These are phyloP conservation scores for Macrolepiota fuliginosa DNA, from an alignment of 768 basidiomycete genomes.

Conservation along the genomic window DNA sequence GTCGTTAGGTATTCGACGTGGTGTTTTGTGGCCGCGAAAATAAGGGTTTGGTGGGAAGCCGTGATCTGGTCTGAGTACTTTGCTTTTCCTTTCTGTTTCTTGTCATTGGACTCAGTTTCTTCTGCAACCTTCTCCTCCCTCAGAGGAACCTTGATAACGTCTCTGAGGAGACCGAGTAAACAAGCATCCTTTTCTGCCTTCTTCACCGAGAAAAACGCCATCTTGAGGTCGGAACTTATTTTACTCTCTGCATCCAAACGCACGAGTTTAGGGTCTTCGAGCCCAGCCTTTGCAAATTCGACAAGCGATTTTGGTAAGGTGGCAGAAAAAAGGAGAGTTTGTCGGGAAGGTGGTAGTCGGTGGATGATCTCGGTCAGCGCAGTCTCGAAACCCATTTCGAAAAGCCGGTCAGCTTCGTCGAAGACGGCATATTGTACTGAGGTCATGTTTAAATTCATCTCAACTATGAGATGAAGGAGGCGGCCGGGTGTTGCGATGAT, in stretches of 20 bases:
- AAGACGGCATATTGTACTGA: slow-evolving; percentile 90
- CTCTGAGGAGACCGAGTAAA: slow-evolving; percentile 77
- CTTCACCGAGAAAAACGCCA: slow-evolving; percentile 94
- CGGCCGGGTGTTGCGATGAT: slow-evolving; percentile 98
- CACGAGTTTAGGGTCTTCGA: slow-evolving; percentile 90
- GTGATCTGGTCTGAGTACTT: slow-evolving; percentile 52
- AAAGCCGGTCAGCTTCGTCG: slow-evolving; percentile 97
- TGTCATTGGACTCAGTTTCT: slow-evolving; percentile 28
- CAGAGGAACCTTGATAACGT: slow-evolving; percentile 82
- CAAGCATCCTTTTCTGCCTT: slow-evolving; percentile 94
- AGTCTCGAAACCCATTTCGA: slow-evolving; percentile 96
- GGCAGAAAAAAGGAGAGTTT: slow-evolving; percentile 94
- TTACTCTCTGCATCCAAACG: slow-evolving; percentile 97
- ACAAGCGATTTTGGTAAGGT: slow-evolving; percentile 95
- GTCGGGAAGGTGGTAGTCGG: slow-evolving; percentile 82
- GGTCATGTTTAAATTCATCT: slow-evolving; percentile 92
- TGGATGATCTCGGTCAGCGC: slow-evolving; percentile 90
- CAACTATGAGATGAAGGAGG: slow-evolving; percentile 91
- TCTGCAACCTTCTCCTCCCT: slow-evolving; percentile 31
- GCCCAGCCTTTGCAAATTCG: slow-evolving; percentile 97
- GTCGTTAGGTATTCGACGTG: slow-evolving; percentile 93
- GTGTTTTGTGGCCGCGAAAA: slow-evolving; percentile 97
- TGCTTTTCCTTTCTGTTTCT: slow-evolving; percentile 45
- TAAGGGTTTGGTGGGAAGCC: slow-evolving; percentile 85
- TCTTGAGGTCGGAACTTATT: slow-evolving; percentile 88